Conservation (phyloP, 1,139 yeast species). For the Zygosaccharomyces sapae region DNA sequence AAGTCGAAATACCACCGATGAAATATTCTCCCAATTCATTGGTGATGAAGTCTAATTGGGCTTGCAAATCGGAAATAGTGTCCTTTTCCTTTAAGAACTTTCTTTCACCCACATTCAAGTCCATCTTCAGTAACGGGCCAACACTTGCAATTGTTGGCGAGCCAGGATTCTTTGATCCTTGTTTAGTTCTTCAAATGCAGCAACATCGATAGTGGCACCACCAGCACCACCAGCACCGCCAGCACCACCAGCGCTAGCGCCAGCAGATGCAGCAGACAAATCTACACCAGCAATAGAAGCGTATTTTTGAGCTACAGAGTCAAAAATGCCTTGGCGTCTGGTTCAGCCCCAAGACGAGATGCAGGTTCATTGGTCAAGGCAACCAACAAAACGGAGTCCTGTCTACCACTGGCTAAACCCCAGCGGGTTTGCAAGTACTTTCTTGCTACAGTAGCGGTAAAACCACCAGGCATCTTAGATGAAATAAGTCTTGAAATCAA, state of each 20-base stretch:
- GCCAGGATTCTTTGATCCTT: constrained; percentile 88
- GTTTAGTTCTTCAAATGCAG: constrained; percentile 90
- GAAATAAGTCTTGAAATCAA: constrained; percentile 87
- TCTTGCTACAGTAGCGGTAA: constrained; percentile 85
- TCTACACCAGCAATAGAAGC: constrained; percentile 79
- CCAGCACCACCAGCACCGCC: constrained; percentile 63
- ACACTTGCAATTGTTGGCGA: constrained; percentile 89
- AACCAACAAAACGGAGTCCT: constrained; percentile 77
- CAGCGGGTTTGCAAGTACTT: constrained; percentile 84
- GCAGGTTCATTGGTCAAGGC: constrained; percentile 91
- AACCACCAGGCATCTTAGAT: constrained; percentile 99
- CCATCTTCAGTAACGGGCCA: constrained; percentile 93
- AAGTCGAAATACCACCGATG: constrained; percentile 86
- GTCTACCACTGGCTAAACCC: constrained; percentile 93
- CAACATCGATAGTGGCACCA: constrained; percentile 89
- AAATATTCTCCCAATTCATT: constrained; percentile 94
- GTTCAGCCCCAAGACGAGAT: constrained; percentile 76
- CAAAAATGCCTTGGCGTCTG: constrained; percentile 90
- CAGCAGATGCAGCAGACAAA: constrained; percentile 60
- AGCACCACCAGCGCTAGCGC: constrained; percentile 46
- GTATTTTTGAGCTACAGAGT: constrained; percentile 74
- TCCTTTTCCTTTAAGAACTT: constrained; percentile 82
- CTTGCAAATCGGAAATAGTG: constrained; percentile 76
- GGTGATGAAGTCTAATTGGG: constrained; percentile 88
- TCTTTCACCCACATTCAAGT: constrained; percentile 86